A percentile compares a stretch with the other conserved stretches of the same genome.
Evolutionary conservation across 2,329 filamentous ascomycete genomes (phyloP).

Genomic region (Acarospora socialis): DNA sequence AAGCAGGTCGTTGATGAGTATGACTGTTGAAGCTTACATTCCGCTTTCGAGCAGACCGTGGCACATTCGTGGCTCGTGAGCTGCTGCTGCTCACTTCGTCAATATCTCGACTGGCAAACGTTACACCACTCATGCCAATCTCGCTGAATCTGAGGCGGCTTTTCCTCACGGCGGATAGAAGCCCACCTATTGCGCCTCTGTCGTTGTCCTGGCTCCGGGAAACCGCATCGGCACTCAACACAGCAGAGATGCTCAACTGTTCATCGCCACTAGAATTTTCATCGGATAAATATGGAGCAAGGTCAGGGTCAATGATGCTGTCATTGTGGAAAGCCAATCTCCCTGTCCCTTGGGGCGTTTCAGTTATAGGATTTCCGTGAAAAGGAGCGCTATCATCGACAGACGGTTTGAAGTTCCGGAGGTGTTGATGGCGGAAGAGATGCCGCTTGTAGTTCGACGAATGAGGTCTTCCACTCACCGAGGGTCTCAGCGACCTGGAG

Average conservation of each 20-base stretch:
- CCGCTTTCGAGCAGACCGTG: constrained; percentile 53
- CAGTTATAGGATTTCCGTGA: constrained; percentile 57
- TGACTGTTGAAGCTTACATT: constrained; percentile 76
- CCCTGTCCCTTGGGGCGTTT: no score
- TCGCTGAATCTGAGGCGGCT: constrained; percentile 56
- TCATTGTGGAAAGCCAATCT: constrained; percentile 91
- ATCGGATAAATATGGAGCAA: constrained; percentile 92
- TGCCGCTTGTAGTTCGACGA: constrained; percentile 72
- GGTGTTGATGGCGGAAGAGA: constrained; percentile 73
- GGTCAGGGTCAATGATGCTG: constrained; percentile 93
- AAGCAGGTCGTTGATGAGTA: constrained; percentile 55
- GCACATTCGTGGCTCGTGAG: constrained; percentile 43
- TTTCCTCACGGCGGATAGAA: constrained; percentile 60
- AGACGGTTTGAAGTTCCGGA: constrained; percentile 57
- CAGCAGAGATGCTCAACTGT: constrained; percentile 68
- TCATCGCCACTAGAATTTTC: constrained; percentile 86
- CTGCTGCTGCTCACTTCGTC: constrained; percentile 51
- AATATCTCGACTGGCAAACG: constrained; percentile 51
- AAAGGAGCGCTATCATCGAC: constrained; percentile 79
- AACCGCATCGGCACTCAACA: constrained; percentile 51
- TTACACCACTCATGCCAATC: constrained; percentile 58
- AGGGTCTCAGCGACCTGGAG: constrained; percentile 71
- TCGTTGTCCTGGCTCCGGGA: constrained; percentile 60
- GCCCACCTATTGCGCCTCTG: constrained; percentile 55
- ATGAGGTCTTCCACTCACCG: constrained; percentile 53